These are phyloP conservation scores for Apocynum venetum DNA, from an alignment of 257 asterid genomes.

Conservation along the genomic window DNA sequence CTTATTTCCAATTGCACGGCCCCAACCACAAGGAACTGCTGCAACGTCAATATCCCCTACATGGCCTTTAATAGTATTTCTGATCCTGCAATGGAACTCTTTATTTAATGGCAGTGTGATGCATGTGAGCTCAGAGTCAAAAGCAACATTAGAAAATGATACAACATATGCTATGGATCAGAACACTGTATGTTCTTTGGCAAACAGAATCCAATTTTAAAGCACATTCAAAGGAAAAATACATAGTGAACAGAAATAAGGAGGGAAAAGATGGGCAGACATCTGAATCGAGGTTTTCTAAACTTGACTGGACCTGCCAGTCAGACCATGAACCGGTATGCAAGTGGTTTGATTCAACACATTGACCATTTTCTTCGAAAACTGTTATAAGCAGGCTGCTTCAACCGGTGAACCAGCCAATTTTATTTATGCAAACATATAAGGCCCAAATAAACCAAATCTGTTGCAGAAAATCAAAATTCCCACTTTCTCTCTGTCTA, in stretches of 20 bases:
- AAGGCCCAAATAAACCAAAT: too few relatives aligned
- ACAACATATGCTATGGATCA: background rate
- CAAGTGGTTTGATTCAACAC: too few relatives aligned
- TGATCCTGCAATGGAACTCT: slow-evolving; percentile 53
- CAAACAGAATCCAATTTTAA: background rate
- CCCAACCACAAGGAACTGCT: slow-evolving; percentile 98
- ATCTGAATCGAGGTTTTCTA: background rate
- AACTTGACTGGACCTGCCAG: too few relatives aligned
- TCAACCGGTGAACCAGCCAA: too few relatives aligned
- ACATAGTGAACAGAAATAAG: background rate
- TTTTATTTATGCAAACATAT: too few relatives aligned
- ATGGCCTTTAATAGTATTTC: slow-evolving; percentile 56
- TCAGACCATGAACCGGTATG: too few relatives aligned
- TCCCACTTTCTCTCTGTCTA: too few relatives aligned
- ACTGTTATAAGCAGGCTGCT: too few relatives aligned
- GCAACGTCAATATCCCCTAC: slow-evolving; percentile 95
- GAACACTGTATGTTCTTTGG: background rate
- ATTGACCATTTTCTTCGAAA: too few relatives aligned
- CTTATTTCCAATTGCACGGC: slow-evolving; percentile 97
- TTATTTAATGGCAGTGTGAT: slow-evolving; percentile 16
- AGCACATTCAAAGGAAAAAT: background rate
- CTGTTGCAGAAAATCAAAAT: too few relatives aligned
- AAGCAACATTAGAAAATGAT: background rate
- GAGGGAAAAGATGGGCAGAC: background rate
- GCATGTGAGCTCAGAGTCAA: background rate